Percentiles rank a stretch among this genome's conserved stretches.
Conservation (phyloP, 129 eudicot species). For the Smallanthus sonchifolius region DNA sequence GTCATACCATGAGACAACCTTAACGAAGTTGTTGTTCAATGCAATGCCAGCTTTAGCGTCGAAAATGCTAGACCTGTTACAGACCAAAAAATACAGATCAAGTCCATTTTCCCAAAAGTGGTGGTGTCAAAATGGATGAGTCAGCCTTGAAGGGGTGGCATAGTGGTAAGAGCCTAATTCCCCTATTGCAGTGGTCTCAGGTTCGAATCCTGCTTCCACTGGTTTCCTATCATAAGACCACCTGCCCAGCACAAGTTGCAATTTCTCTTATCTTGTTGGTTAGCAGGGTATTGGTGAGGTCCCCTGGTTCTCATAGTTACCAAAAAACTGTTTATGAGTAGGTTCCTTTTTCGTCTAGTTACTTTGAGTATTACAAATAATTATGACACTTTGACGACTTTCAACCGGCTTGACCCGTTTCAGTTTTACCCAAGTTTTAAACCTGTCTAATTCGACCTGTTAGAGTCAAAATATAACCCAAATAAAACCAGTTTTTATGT, state of each 20-base stretch:
- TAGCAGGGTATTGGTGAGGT: too few relatives aligned
- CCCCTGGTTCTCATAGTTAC: too few relatives aligned
- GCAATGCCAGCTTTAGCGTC: constrained; percentile 84
- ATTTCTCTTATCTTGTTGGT: too few relatives aligned
- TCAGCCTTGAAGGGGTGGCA: too few relatives aligned
- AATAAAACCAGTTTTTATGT: background rate
- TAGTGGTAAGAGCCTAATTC: too few relatives aligned
- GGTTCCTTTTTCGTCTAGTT: background rate
- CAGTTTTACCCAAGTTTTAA: background rate
- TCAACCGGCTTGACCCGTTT: background rate
- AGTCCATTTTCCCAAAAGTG: background rate
- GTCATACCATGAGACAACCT: constrained; percentile 78
- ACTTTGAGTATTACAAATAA: background rate
- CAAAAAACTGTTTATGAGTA: too few relatives aligned
- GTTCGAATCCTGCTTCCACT: too few relatives aligned
- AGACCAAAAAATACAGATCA: background rate
- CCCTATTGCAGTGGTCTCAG: too few relatives aligned
- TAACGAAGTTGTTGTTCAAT: constrained; percentile 50
- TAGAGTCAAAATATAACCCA: background rate
- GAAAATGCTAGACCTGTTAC: constrained; percentile 59
- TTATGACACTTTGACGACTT: background rate
- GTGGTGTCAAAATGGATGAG: background rate
- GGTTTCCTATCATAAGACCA: too few relatives aligned
- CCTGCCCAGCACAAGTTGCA: too few relatives aligned
- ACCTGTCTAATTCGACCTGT: background rate